Evolutionary conservation across 2,329 filamentous ascomycete species (phyloP).

Genomic region (Coleophoma cylindrospora): DNA sequence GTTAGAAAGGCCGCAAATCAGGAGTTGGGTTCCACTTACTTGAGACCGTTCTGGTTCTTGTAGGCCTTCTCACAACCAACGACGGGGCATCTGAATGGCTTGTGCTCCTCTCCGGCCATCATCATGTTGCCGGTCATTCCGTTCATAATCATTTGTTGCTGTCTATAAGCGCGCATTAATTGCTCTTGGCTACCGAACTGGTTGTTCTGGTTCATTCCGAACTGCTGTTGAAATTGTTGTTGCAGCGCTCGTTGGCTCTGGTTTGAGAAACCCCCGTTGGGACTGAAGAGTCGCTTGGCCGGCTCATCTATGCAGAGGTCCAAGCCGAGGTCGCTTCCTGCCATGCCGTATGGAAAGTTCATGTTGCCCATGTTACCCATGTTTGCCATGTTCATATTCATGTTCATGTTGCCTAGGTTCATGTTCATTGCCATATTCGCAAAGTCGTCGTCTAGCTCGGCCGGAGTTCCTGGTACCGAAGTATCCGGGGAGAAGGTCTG

Average conservation of each 20-base stretch:
- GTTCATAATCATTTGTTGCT: slow-evolving; percentile 43
- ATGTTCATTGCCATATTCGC: slow-evolving; percentile 54
- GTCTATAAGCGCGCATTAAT: slow-evolving; percentile 61
- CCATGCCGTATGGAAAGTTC: slow-evolving; percentile 27
- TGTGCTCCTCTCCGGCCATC: slow-evolving; percentile 81
- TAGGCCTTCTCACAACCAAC: slow-evolving; percentile 99
- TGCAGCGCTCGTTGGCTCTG: slow-evolving; percentile 52
- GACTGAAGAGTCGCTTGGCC: slow-evolving; percentile 87
- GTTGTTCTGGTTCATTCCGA: slow-evolving; percentile 62
- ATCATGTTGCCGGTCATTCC: slow-evolving; percentile 30
- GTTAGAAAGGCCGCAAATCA: slow-evolving; percentile 4
- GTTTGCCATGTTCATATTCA: slow-evolving; percentile 41
- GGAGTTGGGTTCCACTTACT: slow-evolving; percentile 51
- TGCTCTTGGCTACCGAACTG: slow-evolving; percentile 54
- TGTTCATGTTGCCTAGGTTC: slow-evolving; percentile 55
- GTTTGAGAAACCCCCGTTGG: slow-evolving; percentile 65
- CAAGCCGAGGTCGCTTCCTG: slow-evolving; percentile 44
- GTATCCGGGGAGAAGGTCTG: slow-evolving; percentile 45
- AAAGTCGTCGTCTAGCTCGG: slow-evolving; percentile 71
- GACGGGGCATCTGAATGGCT: slow-evolving; percentile 95
- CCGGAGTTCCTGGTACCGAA: slow-evolving; percentile 64
- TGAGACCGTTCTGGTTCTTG: slow-evolving; percentile 98
- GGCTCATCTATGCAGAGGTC: slow-evolving; percentile 82
- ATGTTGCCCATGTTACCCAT: slow-evolving; percentile 39
- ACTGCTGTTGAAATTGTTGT: slow-evolving; percentile 59